phyloP scores from a whole-genome alignment of 495 filamentous ascomycete species.

The Penicillium turbatum region DNA sequence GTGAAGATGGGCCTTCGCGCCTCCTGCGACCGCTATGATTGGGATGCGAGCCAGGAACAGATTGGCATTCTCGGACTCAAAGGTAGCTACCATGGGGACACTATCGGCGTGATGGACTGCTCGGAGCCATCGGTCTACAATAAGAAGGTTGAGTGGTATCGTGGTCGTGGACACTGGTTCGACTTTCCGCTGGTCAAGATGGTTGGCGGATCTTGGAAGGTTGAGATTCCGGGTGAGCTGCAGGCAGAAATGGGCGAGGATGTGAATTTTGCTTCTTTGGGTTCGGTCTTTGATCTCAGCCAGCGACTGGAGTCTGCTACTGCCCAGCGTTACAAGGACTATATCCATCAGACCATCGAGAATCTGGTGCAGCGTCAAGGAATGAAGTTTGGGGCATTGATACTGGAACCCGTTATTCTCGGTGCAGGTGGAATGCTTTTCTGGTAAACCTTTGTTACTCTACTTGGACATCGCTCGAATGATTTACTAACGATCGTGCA shows the following conservation, averaged over 20 bases:
- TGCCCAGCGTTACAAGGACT: conserved; percentile 49
- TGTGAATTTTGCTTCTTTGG: conserved; percentile 46
- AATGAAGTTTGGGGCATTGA: conserved; percentile 64
- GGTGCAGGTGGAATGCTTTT: conserved; percentile 77
- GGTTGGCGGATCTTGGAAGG: conserved; percentile 56
- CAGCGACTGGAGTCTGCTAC: conserved; percentile 38
- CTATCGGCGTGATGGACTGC: conserved; percentile 76
- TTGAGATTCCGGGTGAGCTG: conserved; percentile 50
- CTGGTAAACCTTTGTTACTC: conserved; percentile 44
- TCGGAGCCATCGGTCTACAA: conserved; percentile 69
- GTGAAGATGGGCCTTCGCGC: conserved; percentile 75
- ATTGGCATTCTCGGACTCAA: conserved; percentile 66
- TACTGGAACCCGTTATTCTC: conserved; percentile 70
- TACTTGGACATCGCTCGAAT: neutral
- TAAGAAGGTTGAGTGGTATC: conserved; percentile 75
- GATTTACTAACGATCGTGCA: neutral
- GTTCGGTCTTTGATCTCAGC: conserved; percentile 58
- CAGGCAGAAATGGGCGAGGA: conserved; percentile 42
- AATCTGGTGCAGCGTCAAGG: conserved; percentile 49
- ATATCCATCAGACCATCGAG: conserved; percentile 52
- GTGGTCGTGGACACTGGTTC: conserved; percentile 69
- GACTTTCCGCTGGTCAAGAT: conserved; percentile 67
- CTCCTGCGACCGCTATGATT: conserved; percentile 57
- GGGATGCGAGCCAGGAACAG: conserved; percentile 50
- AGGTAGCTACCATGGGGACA: conserved; percentile 77